Conservation (phyloP, 129 eudicot genomes). For the Oenanthe sinensis region DNA sequence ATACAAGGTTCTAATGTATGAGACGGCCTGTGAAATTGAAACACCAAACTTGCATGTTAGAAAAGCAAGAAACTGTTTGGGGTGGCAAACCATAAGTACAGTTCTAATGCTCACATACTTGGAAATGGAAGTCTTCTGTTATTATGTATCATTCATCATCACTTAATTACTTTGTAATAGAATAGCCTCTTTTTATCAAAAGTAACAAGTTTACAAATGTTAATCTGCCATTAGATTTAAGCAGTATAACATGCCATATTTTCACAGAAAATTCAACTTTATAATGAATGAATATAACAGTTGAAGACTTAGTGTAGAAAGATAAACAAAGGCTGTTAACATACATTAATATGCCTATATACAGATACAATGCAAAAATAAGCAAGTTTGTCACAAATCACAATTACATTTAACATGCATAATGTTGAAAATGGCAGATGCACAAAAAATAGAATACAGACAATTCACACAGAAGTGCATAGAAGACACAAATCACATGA, state of each 20-base stretch:
- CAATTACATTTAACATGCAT: neutral
- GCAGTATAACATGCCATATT: neutral
- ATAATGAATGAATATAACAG: neutral
- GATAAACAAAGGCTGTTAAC: neutral
- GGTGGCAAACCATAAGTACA: neutral
- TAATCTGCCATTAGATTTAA: neutral
- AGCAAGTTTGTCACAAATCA: neutral
- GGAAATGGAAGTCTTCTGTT: neutral
- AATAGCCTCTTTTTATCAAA: neutral
- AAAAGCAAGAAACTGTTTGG: neutral
- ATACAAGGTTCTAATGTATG: conserved; percentile 77
- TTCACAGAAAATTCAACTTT: neutral
- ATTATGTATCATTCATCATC: neutral
- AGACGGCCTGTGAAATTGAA: conserved; percentile 59
- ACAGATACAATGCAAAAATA: neutral
- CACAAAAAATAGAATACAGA: neutral
- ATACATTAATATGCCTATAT: neutral
- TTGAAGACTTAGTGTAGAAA: neutral
- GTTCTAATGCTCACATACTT: neutral
- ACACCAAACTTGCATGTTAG: neutral
- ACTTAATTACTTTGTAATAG: neutral
- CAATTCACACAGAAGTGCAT: neutral
- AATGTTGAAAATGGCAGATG: neutral
- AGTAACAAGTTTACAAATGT: neutral
- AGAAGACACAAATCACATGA: neutral